Base-by-base conservation (phyloP, 1,284 basidiomycete genomes). In the Ceratobasidium sp. region DNA sequence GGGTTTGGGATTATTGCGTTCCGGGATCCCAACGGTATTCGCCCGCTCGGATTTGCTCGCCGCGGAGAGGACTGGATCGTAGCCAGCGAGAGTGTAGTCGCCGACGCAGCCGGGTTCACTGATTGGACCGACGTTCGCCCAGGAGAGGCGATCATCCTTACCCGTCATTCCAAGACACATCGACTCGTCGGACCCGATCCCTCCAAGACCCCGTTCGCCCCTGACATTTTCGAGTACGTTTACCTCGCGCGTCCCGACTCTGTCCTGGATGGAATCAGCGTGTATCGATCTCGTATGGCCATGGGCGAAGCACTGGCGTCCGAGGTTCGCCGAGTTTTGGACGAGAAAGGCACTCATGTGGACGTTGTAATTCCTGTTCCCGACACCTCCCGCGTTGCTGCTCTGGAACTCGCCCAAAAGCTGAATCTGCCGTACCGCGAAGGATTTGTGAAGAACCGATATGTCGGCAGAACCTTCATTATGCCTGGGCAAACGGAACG, bases 151-250 rank as follows among this genome's bases (percentile, higher is more conserved):
- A 83, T 99, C 70, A 98, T 99, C 78, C 94, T 98, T 77, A 98
- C 96, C 13, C 87, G 93, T 55, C 84, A 82, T 64, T 83, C 85
- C 54, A 84, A 96, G 62, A 86, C 87, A 7, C 85, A 92, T 56
- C 87, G 93, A 27, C 86, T 91, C 76, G 89, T 94, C 49, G 85
- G 85, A 10, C 81, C 85, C 29, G 84, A 89, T 1, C 85, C 87
- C 13, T 86, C 85, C 0, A 25, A 45, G 12, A 67, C 62, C 32
- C 62, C 62, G n/a, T 96, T 96, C 77, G 91, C 95, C 0, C 97
- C 97, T n/a, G 97, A 99, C 81, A 98, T 99, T 75, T 99, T 99
- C 77, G 97, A 99, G 85, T 98, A 89, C 76, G 96, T 99, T 73
- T 99, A 99, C 83, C 96, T 99, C 79, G 95, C 97, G 7, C 90